Conservation (phyloP, 169 alveolate species). For the Ichthyophthirius multifiliis region DNA sequence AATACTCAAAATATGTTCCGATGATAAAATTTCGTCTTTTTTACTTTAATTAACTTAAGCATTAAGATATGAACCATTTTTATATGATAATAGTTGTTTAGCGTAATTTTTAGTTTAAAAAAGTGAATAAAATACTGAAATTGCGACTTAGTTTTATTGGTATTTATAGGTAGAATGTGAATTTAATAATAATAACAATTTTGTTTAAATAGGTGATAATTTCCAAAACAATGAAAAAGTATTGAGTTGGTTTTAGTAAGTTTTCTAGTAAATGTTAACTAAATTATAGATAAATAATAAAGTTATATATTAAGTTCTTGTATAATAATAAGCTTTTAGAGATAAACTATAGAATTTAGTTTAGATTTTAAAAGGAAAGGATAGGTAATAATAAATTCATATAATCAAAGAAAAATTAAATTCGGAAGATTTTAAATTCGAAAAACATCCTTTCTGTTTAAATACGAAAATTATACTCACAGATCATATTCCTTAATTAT, state of each 20-base stretch:
- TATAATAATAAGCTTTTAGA: conserved; percentile 51
- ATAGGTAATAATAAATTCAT: conserved; percentile 46
- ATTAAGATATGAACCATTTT: conserved; percentile 61
- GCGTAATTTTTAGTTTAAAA: conserved; percentile 51
- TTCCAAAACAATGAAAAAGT: conserved; percentile 10
- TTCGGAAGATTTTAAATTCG: conserved; percentile 31
- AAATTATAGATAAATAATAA: conserved; percentile 38
- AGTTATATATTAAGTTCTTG: conserved; percentile 25
- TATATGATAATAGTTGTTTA: too few relatives aligned
- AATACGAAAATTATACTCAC: conserved; percentile 54
- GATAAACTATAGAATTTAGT: conserved; percentile 40
- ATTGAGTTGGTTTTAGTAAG: conserved; percentile 26
- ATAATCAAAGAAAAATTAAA: conserved; percentile 50
- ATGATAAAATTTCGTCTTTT: conserved; percentile 58
- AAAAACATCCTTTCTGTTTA: conserved; percentile 54
- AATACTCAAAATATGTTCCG: conserved; percentile 45
- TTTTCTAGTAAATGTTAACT: conserved; percentile 32
- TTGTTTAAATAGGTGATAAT: conserved; percentile 39
- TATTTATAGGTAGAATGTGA: conserved; percentile 64
- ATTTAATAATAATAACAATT: conserved; percentile 31
- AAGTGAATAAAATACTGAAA: conserved; percentile 43
- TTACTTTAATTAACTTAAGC: conserved; percentile 76
- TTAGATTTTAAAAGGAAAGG: too few relatives aligned
- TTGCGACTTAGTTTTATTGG: conserved; percentile 77
- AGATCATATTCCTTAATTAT: conserved; percentile 59